A percentile compares a stretch with the other conserved stretches of the same genome.
Evolutionary conservation across 1,284 basidiomycete species (phyloP).

Genomic region (Ceraceosorus bombacis): DNA sequence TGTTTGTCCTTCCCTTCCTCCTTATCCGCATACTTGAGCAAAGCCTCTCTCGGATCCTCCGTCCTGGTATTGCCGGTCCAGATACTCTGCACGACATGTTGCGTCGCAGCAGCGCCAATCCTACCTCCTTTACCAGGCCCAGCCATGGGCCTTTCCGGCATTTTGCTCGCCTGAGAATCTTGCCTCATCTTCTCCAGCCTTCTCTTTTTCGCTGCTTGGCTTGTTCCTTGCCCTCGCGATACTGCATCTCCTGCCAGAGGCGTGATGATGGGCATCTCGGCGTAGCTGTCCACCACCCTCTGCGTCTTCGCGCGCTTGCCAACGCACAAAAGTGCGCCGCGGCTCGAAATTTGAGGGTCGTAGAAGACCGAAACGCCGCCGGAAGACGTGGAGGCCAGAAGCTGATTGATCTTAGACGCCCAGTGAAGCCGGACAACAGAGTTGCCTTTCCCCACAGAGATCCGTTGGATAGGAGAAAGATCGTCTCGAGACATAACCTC

Average conservation of each 20-base stretch:
- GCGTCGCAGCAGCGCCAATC: constrained; percentile 87
- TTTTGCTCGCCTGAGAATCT: constrained; percentile 57
- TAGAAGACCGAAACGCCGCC: constrained; percentile 83
- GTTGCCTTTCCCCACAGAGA: constrained; percentile 1
- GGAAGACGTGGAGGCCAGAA: constrained; percentile 29
- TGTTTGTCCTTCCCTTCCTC: constrained; percentile 64
- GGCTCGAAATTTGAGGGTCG: constrained; percentile 73
- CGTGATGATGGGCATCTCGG: constrained; percentile 22
- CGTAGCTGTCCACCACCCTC: constrained; percentile 3
- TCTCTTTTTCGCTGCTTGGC: constrained; percentile 59
- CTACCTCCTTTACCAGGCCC: constrained; percentile 87
- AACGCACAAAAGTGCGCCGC: constrained; percentile 81
- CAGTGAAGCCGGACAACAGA: constrained; percentile 24
- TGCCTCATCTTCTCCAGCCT: constrained; percentile 78
- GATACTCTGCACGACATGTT: constrained; percentile 86
- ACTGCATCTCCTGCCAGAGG: constrained; percentile 49
- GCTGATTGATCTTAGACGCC: constrained; percentile 33
- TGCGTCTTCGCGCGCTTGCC: constrained; percentile 54
- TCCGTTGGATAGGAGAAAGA: constrained; percentile 11
- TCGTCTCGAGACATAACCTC: constrained; percentile 17
- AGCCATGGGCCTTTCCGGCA: constrained; percentile 66
- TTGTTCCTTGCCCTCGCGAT: constrained; percentile 13
- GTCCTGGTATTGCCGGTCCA: constrained; percentile 57
- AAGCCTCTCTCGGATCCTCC: constrained; percentile 78
- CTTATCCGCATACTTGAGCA: constrained; percentile 79